phyloP scores from a whole-genome alignment of 2,329 filamentous ascomycete genomes.

The Calonectria multiphialidica region DNA sequence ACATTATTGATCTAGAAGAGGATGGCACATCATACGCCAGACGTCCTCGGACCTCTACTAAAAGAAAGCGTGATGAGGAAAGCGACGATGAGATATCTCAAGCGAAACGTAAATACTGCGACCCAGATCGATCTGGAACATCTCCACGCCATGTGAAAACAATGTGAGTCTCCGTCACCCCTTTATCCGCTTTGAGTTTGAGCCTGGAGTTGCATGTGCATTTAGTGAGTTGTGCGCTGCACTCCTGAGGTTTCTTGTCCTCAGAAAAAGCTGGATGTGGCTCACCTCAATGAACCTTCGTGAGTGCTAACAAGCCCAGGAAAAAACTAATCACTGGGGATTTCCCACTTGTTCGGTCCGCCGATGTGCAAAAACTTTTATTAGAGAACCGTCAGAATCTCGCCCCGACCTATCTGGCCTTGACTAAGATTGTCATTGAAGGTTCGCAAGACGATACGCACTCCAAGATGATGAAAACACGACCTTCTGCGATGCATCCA shows the following conservation, averaged over 20 bases:
- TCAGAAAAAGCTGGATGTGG: not conserved
- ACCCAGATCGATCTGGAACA: not conserved
- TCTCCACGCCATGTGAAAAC: not conserved
- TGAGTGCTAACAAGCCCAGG: conserved; percentile 26
- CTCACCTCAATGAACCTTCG: not conserved
- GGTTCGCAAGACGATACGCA: not conserved
- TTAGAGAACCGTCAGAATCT: conserved; percentile 24
- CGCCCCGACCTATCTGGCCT: conserved; percentile 31
- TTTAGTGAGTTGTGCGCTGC: not conserved
- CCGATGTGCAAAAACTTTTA: conserved; percentile 25
- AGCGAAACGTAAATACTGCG: conserved; percentile 30
- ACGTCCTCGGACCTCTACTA: conserved; percentile 42
- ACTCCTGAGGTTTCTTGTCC: not conserved
- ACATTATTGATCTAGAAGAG: conserved; percentile 56
- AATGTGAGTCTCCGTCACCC: conserved; percentile 27
- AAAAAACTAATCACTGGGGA: conserved; percentile 36
- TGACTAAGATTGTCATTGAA: conserved; percentile 21
- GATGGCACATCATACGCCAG: conserved; percentile 53
- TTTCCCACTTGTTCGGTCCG: conserved; percentile 35
- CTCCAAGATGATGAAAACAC: conserved; percentile 28
- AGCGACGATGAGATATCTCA: conserved; percentile 33
- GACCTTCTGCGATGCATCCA: not conserved
- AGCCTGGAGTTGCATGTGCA: not conserved
- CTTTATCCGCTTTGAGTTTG: not conserved
- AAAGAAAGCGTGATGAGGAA: conserved; percentile 55